Conservation (phyloP, 2,329 filamentous ascomycete genomes). For the Xylariales sp. region DNA sequence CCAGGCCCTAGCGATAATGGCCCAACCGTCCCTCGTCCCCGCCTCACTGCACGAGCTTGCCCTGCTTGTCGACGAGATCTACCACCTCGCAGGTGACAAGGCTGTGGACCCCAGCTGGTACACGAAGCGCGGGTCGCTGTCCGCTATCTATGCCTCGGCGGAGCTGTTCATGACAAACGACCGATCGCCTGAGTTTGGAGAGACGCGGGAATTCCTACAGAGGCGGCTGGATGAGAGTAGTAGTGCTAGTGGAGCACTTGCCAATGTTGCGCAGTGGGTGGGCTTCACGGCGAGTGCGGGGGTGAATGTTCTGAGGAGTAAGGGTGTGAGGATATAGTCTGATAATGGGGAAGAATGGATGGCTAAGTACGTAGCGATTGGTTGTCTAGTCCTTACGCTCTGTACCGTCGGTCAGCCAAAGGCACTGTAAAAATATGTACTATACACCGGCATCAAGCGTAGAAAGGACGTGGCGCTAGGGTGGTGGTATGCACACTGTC, state of each 20-base stretch:
- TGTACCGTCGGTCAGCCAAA: too few species aligned
- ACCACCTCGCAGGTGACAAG: slow-evolving; percentile 76
- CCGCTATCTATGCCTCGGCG: slow-evolving; percentile 61
- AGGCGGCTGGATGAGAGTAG: slow-evolving; percentile 68
- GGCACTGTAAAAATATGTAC: too few species aligned
- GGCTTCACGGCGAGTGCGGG: slow-evolving; percentile 73
- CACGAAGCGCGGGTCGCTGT: slow-evolving; percentile 52
- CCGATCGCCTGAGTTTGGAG: slow-evolving; percentile 62
- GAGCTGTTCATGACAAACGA: slow-evolving; percentile 97
- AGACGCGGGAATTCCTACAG: slow-evolving; percentile 76
- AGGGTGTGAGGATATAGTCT: slow-evolving; percentile 70
- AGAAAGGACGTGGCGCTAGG: too few species aligned
- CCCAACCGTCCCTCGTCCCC: slow-evolving; percentile 72
- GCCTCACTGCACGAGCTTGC: slow-evolving; percentile 74
- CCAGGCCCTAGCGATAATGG: slow-evolving; percentile 85
- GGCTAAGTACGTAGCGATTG: too few species aligned
- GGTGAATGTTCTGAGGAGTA: slow-evolving; percentile 81
- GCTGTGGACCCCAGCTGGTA: slow-evolving; percentile 89
- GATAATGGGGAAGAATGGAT: too few species aligned
- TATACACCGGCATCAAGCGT: too few species aligned
- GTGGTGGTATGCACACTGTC: too few species aligned
- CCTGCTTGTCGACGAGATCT: slow-evolving; percentile 84
- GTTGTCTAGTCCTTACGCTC: too few species aligned
- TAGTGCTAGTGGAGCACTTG: slow-evolving; percentile 56
- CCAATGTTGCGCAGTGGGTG: slow-evolving; percentile 69